These are phyloP conservation scores for Phaeosphaeria sp. DNA, from an alignment of 2,329 filamentous ascomycete species.

Conservation along the genomic window DNA sequence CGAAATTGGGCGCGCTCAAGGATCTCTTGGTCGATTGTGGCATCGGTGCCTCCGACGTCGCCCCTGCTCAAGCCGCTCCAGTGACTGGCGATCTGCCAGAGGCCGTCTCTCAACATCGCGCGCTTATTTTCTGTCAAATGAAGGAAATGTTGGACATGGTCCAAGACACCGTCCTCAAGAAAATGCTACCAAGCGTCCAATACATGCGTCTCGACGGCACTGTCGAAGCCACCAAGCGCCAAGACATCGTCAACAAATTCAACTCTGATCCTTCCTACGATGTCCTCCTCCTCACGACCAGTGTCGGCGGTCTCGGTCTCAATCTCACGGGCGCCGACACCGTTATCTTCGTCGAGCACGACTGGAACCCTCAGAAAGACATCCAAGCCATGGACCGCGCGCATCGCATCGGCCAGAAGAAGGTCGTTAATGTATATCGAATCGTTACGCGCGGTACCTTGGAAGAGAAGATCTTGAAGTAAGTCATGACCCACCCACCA, in stretches of 20 bases:
- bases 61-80: conserved; percentile 54
- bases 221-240: conserved; percentile 90
- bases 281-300: conserved; percentile 89
- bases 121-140: conserved; percentile 98
- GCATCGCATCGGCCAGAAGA: conserved; percentile 98
- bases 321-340: conserved; percentile 97
- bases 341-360: conserved; percentile 98
- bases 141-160: conserved; percentile 99
- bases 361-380: conserved; percentile 99
- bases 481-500: conserved; percentile 42
- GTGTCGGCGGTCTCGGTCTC: conserved; percentile 89
- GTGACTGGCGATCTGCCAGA: conserved; percentile 65
- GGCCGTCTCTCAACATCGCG: conserved; percentile 94
- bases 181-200: conserved; percentile 89
- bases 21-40: conserved; percentile 98
- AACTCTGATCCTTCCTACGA: conserved; percentile 98
- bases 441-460: conserved; percentile 94
- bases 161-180: conserved; percentile 88
- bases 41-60: conserved; percentile 70
- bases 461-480: conserved; percentile 95
- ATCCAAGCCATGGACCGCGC: conserved; percentile 99
- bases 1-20: conserved; percentile 87
- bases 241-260: conserved; percentile 98
- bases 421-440: conserved; percentile 98
- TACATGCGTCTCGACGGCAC: conserved; percentile 93